Base-by-base conservation (phyloP, 805 yeast species). In the Ogataea pini region DNA sequence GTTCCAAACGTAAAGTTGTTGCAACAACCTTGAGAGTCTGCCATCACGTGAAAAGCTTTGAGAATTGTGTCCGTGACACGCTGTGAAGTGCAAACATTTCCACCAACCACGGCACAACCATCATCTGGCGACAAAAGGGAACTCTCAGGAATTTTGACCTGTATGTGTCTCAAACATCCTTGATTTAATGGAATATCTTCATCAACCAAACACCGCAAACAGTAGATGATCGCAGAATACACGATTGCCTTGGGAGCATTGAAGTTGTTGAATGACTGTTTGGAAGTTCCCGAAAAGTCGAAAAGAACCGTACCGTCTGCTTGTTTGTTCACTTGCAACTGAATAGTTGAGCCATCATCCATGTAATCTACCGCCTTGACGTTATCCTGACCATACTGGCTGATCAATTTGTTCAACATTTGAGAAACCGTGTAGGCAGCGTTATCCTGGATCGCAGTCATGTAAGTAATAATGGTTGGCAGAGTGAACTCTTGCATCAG, bases 1-100 rank as follows among this genome's bases (percentile, higher is more conserved):
- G 78, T 80, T 19, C 97, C 97, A 72, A 91, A 92, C 0, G 97
- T 91, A 58, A 92, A 80, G 68, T 92, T 94, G 68, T 94, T 92
- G 66, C 96, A 89, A 50, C 94, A 90, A 36, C 97, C 97, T 69
- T 92, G 98, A 1, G 97, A 90, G 55, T 90, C 97, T 2, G 97
- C 97, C 72, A 89, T 86, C 4, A 90, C 89, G 51, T 79, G 76
- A 64, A 94, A 90, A 0, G 98, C 94, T 59, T 84, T 85, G 60
- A 92, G 73, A 34, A 94, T 80, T 2, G 87, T 92, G 67, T 91
- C 97, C 0, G 96, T 90, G 40, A 94, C 82, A 58, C 97, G 77
- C 67, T 94, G 98, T 1, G 97, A 86, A 1, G 98, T 92, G 69
- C 91, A 86, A 7, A 92, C 98, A 65, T 92, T 92, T 7, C 97